Percentiles rank a stretch among this genome's conserved stretches.
These are phyloP conservation scores for Sporothrix mexicana DNA, from an alignment of 2,329 filamentous ascomycete species.

Conservation along the genomic window DNA sequence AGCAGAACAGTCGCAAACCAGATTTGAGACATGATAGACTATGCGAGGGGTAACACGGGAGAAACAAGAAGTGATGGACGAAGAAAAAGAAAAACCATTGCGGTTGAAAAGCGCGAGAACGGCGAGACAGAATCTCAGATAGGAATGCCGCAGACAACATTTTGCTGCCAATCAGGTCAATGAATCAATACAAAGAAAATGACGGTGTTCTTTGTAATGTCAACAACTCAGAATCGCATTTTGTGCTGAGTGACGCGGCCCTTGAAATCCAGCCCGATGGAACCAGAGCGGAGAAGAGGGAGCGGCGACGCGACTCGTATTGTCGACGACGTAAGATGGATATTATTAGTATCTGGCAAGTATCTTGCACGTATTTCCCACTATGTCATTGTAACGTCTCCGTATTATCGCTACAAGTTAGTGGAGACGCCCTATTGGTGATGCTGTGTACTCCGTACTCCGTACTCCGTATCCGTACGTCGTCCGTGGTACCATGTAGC, in stretches of 20 bases:
- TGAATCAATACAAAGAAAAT: not conserved
- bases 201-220: not conserved
- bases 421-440: not conserved
- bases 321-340: not conserved
- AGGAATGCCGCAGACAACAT: conserved; percentile 20
- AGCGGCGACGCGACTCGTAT: conserved; percentile 8
- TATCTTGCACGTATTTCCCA: too few species aligned
- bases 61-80: not conserved
- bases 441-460: not conserved
- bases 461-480: too few species aligned
- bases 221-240: not conserved
- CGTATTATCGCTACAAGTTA: too few species aligned
- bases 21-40: not conserved
- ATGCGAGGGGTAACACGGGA: not conserved
- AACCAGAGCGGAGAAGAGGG: not conserved
- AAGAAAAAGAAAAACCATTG: not conserved
- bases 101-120: not conserved
- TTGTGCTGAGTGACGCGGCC: conserved; percentile 13
- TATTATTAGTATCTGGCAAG: too few species aligned
- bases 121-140: not conserved
- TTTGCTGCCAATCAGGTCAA: not conserved
- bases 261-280: not conserved
- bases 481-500: not conserved
- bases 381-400: too few species aligned
- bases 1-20: not conserved